A percentile compares a stretch with the other conserved stretches of the same genome.
These are phyloP conservation scores for Lichenothelia convexa DNA, from an alignment of 495 filamentous ascomycete species.

Conservation along the genomic window DNA sequence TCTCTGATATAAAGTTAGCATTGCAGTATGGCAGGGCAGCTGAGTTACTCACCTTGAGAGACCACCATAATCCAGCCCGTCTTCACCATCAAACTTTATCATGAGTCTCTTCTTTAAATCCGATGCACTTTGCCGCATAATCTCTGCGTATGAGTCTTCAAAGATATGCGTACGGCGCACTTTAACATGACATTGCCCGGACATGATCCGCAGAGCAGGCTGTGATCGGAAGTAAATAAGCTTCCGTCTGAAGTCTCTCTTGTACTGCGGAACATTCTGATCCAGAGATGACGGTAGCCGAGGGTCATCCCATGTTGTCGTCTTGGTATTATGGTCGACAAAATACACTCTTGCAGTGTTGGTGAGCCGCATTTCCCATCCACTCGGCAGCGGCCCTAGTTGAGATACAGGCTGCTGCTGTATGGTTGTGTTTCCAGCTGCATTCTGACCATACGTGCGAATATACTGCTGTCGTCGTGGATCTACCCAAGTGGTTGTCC, in stretches of 20 bases:
- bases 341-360: constrained; percentile 97
- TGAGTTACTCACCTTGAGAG: constrained; percentile 48
- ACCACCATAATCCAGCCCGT: constrained; percentile 95
- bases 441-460: constrained; percentile 75
- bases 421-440: constrained; percentile 65
- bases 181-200: constrained; percentile 96
- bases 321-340: constrained; percentile 98
- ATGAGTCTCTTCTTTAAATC: constrained; percentile 96
- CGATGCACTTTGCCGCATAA: constrained; percentile 88
- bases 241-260: constrained; percentile 94
- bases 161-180: constrained; percentile 93
- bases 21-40: constrained; percentile 9
- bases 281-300: constrained; percentile 88
- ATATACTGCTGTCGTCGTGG: constrained; percentile 96
- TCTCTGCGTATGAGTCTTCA: constrained; percentile 95
- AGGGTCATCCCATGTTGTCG: constrained; percentile 98
- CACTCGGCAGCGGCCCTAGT: constrained; percentile 86
- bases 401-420: constrained; percentile 97
- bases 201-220: constrained; percentile 83
- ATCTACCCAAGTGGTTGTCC: constrained; percentile 99
- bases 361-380: constrained; percentile 98
- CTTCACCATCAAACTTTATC: constrained; percentile 99
- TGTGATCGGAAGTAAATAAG: constrained; percentile 98
- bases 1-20: constrained; percentile 56
- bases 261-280: constrained; percentile 97